Conservation (phyloP, 1,284 basidiomycete species). For the Sporisorium iseilematis-ciliati region DNA sequence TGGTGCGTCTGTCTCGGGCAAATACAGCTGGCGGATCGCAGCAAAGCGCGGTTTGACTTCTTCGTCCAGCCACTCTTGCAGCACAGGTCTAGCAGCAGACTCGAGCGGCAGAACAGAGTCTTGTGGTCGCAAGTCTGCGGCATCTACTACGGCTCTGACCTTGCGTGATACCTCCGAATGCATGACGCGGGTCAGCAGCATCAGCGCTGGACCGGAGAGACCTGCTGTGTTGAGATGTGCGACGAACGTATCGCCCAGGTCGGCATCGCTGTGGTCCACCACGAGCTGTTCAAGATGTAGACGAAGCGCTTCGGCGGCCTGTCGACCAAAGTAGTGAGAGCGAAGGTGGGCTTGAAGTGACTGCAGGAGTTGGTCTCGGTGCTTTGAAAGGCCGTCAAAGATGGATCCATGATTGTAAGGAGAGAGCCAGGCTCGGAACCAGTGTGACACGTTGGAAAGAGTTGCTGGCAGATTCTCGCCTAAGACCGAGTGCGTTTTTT, state of each 20-base stretch:
- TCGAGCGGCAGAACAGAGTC: slow-evolving; percentile 38
- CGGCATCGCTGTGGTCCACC: neutral
- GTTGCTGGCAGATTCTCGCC: slow-evolving; percentile 10
- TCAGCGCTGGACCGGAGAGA: slow-evolving; percentile 24
- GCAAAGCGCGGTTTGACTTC: slow-evolving; percentile 39
- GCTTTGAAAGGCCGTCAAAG: slow-evolving; percentile 13
- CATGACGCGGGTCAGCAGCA: slow-evolving; percentile 34
- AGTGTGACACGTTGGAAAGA: slow-evolving; percentile 16
- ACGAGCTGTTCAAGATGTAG: slow-evolving; percentile 24
- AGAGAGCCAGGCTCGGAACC: slow-evolving; percentile 37
- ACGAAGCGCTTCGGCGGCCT: slow-evolving; percentile 16
- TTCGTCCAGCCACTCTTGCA: slow-evolving; percentile 41
- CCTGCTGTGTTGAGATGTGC: slow-evolving; percentile 26
- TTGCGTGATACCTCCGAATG: slow-evolving; percentile 41
- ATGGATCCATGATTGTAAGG: slow-evolving; percentile 22
- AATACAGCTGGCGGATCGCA: slow-evolving; percentile 27
- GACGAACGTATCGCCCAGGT: slow-evolving; percentile 24
- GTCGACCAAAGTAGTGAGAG: slow-evolving; percentile 12
- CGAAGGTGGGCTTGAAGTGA: slow-evolving; percentile 28
- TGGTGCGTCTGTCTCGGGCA: neutral
- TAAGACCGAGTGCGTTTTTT: neutral
- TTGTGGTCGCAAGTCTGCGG: slow-evolving; percentile 19
- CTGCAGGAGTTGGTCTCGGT: slow-evolving; percentile 12
- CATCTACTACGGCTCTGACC: slow-evolving; percentile 32
- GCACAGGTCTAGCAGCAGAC: slow-evolving; percentile 27